These are phyloP conservation scores for Eremothecium cymbalariae DNA, from an alignment of 1,139 yeast species.

Conservation along the genomic window DNA sequence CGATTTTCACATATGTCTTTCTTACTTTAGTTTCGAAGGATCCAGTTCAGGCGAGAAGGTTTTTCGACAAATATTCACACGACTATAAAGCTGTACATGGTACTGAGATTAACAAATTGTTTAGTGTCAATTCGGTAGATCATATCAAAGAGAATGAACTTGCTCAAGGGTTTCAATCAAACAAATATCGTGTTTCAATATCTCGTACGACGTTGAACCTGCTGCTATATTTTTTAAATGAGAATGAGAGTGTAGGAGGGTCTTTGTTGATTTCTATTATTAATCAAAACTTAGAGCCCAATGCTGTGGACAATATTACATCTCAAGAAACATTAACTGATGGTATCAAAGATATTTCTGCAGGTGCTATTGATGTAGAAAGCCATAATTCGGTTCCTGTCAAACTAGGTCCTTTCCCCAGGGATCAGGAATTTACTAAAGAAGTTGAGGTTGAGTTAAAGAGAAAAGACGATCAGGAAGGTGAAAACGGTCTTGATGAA, in stretches of 20 bases:
- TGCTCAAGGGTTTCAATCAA: conserved; percentile 63
- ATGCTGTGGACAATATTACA: conserved; percentile 34
- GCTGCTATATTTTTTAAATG: conserved; percentile 78
- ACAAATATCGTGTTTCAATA: conserved; percentile 67
- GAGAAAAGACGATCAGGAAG: conserved; percentile 55
- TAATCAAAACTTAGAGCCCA: conserved; percentile 76
- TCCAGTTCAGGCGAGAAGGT: conserved; percentile 55
- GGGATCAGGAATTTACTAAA: conserved; percentile 74
- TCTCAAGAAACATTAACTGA: conserved; percentile 29
- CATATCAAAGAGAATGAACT: conserved; percentile 77
- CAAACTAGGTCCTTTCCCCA: conserved; percentile 72
- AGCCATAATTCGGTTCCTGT: conserved; percentile 60
- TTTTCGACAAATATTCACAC: conserved; percentile 63
- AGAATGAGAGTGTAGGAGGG: conserved; percentile 90
- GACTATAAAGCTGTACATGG: conserved; percentile 77
- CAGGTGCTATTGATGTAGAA: conserved; percentile 43
- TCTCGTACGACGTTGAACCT: conserved; percentile 82
- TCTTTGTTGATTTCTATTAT: conserved; percentile 75
- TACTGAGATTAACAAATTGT: conserved; percentile 61
- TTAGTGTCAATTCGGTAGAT: conserved; percentile 68
- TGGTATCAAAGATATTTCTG: conserved; percentile 46
- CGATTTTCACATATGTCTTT: conserved; percentile 83
- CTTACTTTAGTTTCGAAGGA: conserved; percentile 67
- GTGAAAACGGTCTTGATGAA: conserved; percentile 14
- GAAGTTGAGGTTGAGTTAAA: conserved; percentile 81